phyloP scores from a whole-genome alignment of 2,329 filamentous ascomycete species.

The Penicillium corylophilum region DNA sequence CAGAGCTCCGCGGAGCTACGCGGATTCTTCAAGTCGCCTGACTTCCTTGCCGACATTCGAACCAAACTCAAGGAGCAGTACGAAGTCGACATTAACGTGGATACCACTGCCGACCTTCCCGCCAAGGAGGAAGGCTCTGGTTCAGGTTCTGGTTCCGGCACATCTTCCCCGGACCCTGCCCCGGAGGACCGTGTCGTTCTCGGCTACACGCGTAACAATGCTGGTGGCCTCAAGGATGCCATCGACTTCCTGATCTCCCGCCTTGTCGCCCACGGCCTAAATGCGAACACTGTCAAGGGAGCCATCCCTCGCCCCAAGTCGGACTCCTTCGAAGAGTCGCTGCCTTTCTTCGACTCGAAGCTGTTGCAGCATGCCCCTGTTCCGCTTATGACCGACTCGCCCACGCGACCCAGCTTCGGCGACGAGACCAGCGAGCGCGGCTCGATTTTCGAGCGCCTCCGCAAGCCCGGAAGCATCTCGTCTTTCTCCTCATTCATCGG shows the following conservation, averaged over 20 bases:
- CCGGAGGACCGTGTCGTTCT: conserved; percentile 62
- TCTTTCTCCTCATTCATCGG: conserved; percentile 96
- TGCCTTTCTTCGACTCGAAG: conserved; percentile 97
- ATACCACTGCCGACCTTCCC: conserved; percentile 44
- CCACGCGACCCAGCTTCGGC: conserved; percentile 78
- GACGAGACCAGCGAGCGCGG: conserved; percentile 78
- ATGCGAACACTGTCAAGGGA: conserved; percentile 82
- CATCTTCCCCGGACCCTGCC: conserved; percentile 47
- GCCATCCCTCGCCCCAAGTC: conserved; percentile 98
- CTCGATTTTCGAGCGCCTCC: conserved; percentile 84
- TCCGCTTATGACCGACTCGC: conserved; percentile 78
- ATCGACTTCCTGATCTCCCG: conserved; percentile 90
- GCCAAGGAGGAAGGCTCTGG: conserved; percentile 29
- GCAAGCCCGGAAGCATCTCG: conserved; percentile 91
- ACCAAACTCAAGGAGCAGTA: conserved; percentile 87
- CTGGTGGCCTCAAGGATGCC: conserved; percentile 89
- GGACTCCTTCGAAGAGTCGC: conserved; percentile 94
- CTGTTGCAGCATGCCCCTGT: conserved; percentile 88
- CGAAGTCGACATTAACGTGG: conserved; percentile 80
- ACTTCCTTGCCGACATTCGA: conserved; percentile 77
- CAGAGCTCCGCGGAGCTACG: conserved; percentile 72
- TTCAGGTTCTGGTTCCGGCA: background rate
- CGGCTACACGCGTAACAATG: conserved; percentile 94
- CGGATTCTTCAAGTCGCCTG: conserved; percentile 75
- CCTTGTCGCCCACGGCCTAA: conserved; percentile 84